A percentile compares a stretch with the other conserved stretches of the same genome.
Evolutionary conservation across 2,329 filamentous ascomycete species (phyloP).

Genomic region (Colletotrichum limetticola): DNA sequence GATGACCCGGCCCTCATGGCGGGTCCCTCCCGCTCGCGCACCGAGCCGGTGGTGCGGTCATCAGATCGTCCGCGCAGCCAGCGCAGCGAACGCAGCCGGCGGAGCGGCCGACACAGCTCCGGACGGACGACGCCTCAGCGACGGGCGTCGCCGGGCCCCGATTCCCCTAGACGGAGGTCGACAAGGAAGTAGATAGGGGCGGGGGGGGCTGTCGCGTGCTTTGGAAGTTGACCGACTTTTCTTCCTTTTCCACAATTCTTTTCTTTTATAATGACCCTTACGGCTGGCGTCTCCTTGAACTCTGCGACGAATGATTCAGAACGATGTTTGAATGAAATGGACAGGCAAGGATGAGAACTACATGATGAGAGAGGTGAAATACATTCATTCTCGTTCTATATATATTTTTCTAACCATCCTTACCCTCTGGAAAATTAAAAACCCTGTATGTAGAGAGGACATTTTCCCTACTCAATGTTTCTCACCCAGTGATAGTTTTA

Average conservation of each 20-base stretch:
- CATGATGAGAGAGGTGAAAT: not conserved
- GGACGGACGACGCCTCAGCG: conserved; percentile 23
- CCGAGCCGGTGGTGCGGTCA: conserved; percentile 20
- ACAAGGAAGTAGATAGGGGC: conserved; percentile 12
- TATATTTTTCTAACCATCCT: not conserved
- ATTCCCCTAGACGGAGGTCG: conserved; percentile 17
- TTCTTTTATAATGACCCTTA: not conserved
- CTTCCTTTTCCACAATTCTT: not conserved
- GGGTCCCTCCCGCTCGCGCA: conserved; percentile 40
- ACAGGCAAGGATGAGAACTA: not conserved
- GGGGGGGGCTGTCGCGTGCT: not conserved
- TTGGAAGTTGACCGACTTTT: too few species aligned
- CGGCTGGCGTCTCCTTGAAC: not conserved
- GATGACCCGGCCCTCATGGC: conserved; percentile 58
- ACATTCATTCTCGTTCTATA: not conserved
- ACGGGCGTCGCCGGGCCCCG: conserved; percentile 7
- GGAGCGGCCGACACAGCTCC: conserved; percentile 27
- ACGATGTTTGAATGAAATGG: conserved; percentile 9
- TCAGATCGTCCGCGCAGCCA: conserved; percentile 25
- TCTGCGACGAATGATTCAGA: conserved; percentile 1
- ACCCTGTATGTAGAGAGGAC: not conserved
- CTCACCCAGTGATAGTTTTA: not conserved
- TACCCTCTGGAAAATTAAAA: not conserved
- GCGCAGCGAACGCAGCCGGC: conserved; percentile 35
- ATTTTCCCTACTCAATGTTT: not conserved